Evolutionary conservation across 1,284 basidiomycete genomes (phyloP), one percentile per base, ranked within the genome.

Genomic region (Porogramme epimiltina): DNA sequence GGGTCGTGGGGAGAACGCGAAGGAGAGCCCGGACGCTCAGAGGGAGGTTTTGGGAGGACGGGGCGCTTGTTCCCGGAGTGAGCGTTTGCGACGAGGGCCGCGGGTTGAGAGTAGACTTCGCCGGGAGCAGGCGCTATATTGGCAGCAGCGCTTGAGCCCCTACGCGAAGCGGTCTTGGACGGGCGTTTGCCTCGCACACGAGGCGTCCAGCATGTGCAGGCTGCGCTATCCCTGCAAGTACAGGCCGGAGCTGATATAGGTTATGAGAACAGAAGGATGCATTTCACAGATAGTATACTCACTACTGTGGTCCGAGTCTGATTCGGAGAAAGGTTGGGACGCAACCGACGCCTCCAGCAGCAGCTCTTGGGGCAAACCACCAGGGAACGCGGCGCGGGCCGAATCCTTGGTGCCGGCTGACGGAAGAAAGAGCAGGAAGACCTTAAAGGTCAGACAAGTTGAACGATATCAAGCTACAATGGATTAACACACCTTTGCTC

Each of bases 351-450:
- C 77, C 74, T 79, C 82, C 73, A 83, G 57, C 49, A 59, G 74
- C 49, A 59, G 74, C 68, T 77, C 77, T 69, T 78, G 73, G 22
- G 85, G 82, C 42, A 90, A 76, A 71, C 87, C 85, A 62, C 84
- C 72, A 55, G 85, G 86, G 73, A 85, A 86, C 71, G 82, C 78
- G 76, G 87, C 85, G 74, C 78, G 73, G 64, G 80, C 78, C 62
- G 83, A 78, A 57, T 80, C 71, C 70, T 82, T 84, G 56, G 73
- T 74, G 56, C 69, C 70, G 67, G 75, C 82, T 85, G 60, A 45
- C 55, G 54, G 64, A 52, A 58, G 58, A 55, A 42, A 33, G 51
- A 51, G 48, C 64, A 62, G 62, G 62, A 59, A 52, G 68, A 72
- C 64, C 75, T 79, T 77, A 73, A 71, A 68, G 72, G 73, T 78